phyloP scores from a whole-genome alignment of 345 rosid genomes.

The Isatis tinctoria region DNA sequence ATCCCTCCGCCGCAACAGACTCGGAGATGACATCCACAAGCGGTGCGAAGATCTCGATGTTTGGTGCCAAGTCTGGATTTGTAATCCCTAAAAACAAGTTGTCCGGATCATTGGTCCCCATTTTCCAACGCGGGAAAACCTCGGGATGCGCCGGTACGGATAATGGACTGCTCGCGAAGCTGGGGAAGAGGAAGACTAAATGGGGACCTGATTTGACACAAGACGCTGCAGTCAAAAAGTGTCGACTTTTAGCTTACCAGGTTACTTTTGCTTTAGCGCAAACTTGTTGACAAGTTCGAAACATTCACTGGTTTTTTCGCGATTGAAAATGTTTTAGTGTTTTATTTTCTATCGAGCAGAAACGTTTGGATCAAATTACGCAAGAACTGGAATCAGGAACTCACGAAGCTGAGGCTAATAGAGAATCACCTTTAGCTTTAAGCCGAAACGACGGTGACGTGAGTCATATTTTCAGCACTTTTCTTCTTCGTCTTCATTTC shows the following conservation, averaged over 20 bases:
- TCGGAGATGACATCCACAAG: slow-evolving; percentile 43
- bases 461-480: neutral
- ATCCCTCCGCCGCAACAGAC: neutral
- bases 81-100: slow-evolving; percentile 91
- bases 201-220: slow-evolving; percentile 81
- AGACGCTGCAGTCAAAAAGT: slow-evolving; percentile 58
- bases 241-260: slow-evolving; percentile 78
- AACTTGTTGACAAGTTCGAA: neutral
- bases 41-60: slow-evolving; percentile 63
- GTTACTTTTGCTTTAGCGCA: slow-evolving; percentile 31
- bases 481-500: neutral
- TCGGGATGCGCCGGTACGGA: slow-evolving; percentile 32
- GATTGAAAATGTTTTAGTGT: slow-evolving; percentile 33
- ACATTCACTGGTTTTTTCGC: neutral
- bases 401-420: slow-evolving; percentile 36
- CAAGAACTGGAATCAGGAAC: slow-evolving; percentile 56
- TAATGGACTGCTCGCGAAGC: slow-evolving; percentile 40
- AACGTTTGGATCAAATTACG: slow-evolving; percentile 78
- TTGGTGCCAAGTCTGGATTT: slow-evolving; percentile 75
- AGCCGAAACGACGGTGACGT: slow-evolving; percentile 45
- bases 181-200: slow-evolving; percentile 66
- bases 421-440: slow-evolving; percentile 28
- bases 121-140: slow-evolving; percentile 53
- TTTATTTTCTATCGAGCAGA: slow-evolving; percentile 69
- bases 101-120: slow-evolving; percentile 79